These are phyloP conservation scores for Paecilomyces formosus DNA, from an alignment of 2,329 filamentous ascomycete genomes.

Conservation along the genomic window DNA sequence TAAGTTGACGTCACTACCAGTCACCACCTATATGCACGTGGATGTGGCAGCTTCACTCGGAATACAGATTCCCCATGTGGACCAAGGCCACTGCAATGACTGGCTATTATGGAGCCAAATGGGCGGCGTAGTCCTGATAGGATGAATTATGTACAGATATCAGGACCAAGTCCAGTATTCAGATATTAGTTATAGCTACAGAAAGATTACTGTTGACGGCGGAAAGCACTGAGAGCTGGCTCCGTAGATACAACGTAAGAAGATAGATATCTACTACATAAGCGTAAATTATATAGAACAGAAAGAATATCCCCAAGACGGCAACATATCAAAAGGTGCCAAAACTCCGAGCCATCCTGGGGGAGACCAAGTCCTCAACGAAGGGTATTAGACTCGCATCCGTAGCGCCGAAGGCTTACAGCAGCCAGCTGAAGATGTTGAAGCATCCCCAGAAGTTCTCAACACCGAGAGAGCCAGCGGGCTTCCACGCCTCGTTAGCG, in stretches of 20 bases:
- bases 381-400: neutral
- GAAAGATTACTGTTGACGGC: neutral
- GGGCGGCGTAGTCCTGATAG: too few relatives aligned
- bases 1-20: neutral
- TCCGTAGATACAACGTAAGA: slow-evolving; percentile 15
- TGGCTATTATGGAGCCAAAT: too few relatives aligned
- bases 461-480: slow-evolving; percentile 57
- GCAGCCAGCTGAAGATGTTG: slow-evolving; percentile 34
- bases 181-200: neutral
- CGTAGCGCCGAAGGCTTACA: neutral
- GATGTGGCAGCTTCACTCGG: neutral
- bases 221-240: neutral
- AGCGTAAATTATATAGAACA: slow-evolving; percentile 11
- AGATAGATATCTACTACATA: slow-evolving; percentile 20
- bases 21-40: neutral
- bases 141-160: too few relatives aligned
- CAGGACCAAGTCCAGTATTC: neutral
- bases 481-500: slow-evolving; percentile 77
- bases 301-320: slow-evolving; percentile 2
- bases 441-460: slow-evolving; percentile 75
- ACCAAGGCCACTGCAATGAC: too few relatives aligned
- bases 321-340: neutral
- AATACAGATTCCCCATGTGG: too few relatives aligned
- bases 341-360: neutral
- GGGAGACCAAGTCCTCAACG: neutral